Evolutionary conservation across 805 yeast genomes (phyloP).

Genomic region (Candida xyloterini): DNA sequence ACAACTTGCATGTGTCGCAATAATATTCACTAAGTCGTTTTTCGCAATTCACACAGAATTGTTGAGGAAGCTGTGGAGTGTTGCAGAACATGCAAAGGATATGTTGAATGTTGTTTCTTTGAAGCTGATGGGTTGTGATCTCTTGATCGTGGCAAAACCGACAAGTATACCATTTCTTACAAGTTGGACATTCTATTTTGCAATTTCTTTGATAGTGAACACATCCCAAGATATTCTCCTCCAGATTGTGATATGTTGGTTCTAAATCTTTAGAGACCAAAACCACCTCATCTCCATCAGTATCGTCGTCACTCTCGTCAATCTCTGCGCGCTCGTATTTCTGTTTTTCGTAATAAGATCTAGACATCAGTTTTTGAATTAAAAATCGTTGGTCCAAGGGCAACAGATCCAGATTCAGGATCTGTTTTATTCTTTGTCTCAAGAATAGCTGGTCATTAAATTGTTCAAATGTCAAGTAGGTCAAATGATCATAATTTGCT

Average conservation of each 20-base stretch:
- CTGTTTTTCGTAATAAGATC: slow-evolving; percentile 53
- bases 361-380: slow-evolving; percentile 67
- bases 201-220: slow-evolving; percentile 80
- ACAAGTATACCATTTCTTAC: slow-evolving; percentile 75
- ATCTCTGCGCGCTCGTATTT: slow-evolving; percentile 23
- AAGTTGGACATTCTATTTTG: slow-evolving; percentile 75
- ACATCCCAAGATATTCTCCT: slow-evolving; percentile 62
- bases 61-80: slow-evolving; percentile 70
- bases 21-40: slow-evolving; percentile 69
- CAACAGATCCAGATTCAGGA: slow-evolving; percentile 38
- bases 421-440: slow-evolving; percentile 47
- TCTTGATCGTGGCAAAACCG: slow-evolving; percentile 81
- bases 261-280: slow-evolving; percentile 45
- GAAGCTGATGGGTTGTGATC: slow-evolving; percentile 51
- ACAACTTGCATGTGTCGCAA: slow-evolving; percentile 74
- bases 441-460: slow-evolving; percentile 37
- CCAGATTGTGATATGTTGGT: slow-evolving; percentile 46
- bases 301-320: slow-evolving; percentile 16
- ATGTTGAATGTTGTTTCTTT: slow-evolving; percentile 57
- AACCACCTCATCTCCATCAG: slow-evolving; percentile 36
- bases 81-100: slow-evolving; percentile 80
- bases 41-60: slow-evolving; percentile 67
- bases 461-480: slow-evolving; percentile 32
- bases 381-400: slow-evolving; percentile 46
- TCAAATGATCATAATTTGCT: slow-evolving; percentile 27